These are phyloP conservation scores for Komagataella kurtzmanii DNA, from an alignment of 805 yeast species.

Conservation along the genomic window DNA sequence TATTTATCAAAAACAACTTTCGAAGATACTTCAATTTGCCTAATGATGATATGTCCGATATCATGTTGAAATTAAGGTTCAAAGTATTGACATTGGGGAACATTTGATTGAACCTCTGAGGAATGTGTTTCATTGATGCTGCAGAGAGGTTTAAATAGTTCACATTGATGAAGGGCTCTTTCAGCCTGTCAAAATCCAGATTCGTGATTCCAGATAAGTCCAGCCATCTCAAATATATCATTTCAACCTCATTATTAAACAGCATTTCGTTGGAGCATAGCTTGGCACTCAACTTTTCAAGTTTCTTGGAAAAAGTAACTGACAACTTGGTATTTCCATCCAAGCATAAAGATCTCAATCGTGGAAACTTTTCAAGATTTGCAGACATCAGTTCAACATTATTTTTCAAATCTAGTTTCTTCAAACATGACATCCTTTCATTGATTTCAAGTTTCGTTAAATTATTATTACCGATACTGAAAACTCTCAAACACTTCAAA, in stretches of 20 bases:
- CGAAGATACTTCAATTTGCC: slow-evolving; percentile 20
- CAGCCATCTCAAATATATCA: background rate
- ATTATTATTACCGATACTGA: slow-evolving; percentile 29
- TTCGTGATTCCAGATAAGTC: background rate
- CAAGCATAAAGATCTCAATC: slow-evolving; percentile 26
- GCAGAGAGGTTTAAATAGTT: slow-evolving; percentile 31
- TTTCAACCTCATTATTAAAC: background rate
- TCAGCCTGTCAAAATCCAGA: background rate
- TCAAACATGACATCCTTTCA: slow-evolving; percentile 16
- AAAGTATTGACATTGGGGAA: slow-evolving; percentile 35
- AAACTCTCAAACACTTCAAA: slow-evolving; percentile 20
- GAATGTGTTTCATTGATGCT: slow-evolving; percentile 25
- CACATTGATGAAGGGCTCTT: slow-evolving; percentile 19
- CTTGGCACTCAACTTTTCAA: slow-evolving; percentile 31
- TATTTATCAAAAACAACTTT: slow-evolving; percentile 30
- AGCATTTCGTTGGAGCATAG: slow-evolving; percentile 14
- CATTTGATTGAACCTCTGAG: slow-evolving; percentile 19
- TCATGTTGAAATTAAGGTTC: slow-evolving; percentile 35
- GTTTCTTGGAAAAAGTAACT: slow-evolving; percentile 14
- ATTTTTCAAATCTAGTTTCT: slow-evolving; percentile 23
- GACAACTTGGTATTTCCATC: slow-evolving; percentile 26
- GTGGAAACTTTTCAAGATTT: slow-evolving; percentile 20
- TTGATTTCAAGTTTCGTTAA: slow-evolving; percentile 13
- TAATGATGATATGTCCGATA: slow-evolving; percentile 21
- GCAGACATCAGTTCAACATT: slow-evolving; percentile 19